Percentiles rank a stretch among this genome's conserved stretches.
phyloP scores from a whole-genome alignment of 495 filamentous ascomycete genomes.

The Penicillium bovifimosum region DNA sequence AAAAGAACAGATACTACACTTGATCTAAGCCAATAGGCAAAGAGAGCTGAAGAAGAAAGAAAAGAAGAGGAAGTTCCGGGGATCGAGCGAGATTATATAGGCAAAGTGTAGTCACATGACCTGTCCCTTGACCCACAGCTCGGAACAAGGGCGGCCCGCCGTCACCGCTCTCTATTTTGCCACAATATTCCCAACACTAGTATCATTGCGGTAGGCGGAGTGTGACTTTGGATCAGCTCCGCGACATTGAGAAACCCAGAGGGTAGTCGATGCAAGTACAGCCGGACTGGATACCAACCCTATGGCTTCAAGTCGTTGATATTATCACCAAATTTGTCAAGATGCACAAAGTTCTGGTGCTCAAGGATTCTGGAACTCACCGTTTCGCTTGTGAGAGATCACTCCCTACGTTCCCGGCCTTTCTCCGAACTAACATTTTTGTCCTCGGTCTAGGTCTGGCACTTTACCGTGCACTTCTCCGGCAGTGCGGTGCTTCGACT shows the following conservation, averaged over 20 bases:
- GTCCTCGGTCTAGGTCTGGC: conserved; percentile 52
- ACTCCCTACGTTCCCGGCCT: not conserved
- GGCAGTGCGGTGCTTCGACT: conserved; percentile 49
- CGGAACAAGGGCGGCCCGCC: not conserved
- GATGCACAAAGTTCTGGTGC: conserved; percentile 44
- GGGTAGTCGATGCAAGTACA: too few species aligned
- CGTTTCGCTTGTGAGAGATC: conserved; percentile 56
- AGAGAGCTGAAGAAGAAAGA: conserved; percentile 46
- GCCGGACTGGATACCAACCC: too few species aligned
- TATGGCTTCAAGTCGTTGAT: conserved; percentile 16
- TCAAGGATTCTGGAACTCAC: conserved; percentile 48
- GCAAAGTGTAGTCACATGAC: not conserved
- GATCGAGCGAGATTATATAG: conserved; percentile 26
- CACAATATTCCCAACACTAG: not conserved
- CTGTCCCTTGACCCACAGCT: not conserved
- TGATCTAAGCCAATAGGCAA: conserved; percentile 66
- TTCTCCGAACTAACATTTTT: conserved; percentile 8
- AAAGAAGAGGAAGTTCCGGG: conserved; percentile 28
- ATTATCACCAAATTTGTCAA: conserved; percentile 23
- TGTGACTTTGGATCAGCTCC: not conserved
- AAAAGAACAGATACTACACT: conserved; percentile 99
- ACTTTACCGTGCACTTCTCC: conserved; percentile 67
- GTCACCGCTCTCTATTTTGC: not conserved
- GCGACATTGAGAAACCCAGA: too few species aligned
- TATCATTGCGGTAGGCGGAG: not conserved